phyloP scores from a whole-genome alignment of 768 basidiomycete species.

The Obba rivulosa region DNA sequence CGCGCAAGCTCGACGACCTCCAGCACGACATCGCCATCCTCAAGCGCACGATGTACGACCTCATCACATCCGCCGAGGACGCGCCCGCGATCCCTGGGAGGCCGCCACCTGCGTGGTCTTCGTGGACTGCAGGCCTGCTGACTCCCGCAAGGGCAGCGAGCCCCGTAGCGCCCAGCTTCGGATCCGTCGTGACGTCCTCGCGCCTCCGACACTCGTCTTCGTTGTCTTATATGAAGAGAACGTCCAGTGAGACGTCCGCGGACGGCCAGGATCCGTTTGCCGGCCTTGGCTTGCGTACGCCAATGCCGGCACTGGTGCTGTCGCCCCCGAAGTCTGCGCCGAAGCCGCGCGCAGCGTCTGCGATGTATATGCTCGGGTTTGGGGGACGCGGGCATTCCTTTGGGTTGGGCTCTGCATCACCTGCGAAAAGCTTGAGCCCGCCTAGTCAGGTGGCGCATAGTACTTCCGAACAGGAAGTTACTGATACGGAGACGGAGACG shows the following conservation, averaged over 20 bases:
- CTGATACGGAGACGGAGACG: slow-evolving; percentile 7
- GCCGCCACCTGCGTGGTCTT: slow-evolving; percentile 27
- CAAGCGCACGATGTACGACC: slow-evolving; percentile 53
- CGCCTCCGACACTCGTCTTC: slow-evolving; percentile 48
- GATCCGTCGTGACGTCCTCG: slow-evolving; percentile 64
- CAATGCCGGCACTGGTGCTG: slow-evolving; percentile 46
- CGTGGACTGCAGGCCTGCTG: slow-evolving; percentile 59
- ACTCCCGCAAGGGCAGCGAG: slow-evolving; percentile 33
- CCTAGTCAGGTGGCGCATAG: slow-evolving; percentile 3
- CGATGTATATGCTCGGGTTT: slow-evolving; percentile 60
- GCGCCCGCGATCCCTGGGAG: slow-evolving; percentile 4
- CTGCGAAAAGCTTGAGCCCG: slow-evolving; percentile 7
- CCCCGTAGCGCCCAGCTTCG: slow-evolving; percentile 57
- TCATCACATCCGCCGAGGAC: slow-evolving; percentile 15
- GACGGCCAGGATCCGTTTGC: slow-evolving; percentile 35
- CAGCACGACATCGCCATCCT: slow-evolving; percentile 72
- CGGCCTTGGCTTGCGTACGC: slow-evolving; percentile 45
- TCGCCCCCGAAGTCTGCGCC: slow-evolving; percentile 17
- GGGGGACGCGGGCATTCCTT: slow-evolving; percentile 40
- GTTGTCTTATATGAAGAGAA: slow-evolving; percentile 21
- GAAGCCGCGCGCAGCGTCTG: slow-evolving; percentile 46
- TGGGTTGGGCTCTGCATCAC: slow-evolving; percentile 8
- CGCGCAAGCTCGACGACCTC: slow-evolving; percentile 62
- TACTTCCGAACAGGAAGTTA: slow-evolving; percentile 1
- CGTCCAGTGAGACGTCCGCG: slow-evolving; percentile 10